Evolutionary conservation across 768 basidiomycete genomes (phyloP).

Genomic region (Favolaschia claudopus): DNA sequence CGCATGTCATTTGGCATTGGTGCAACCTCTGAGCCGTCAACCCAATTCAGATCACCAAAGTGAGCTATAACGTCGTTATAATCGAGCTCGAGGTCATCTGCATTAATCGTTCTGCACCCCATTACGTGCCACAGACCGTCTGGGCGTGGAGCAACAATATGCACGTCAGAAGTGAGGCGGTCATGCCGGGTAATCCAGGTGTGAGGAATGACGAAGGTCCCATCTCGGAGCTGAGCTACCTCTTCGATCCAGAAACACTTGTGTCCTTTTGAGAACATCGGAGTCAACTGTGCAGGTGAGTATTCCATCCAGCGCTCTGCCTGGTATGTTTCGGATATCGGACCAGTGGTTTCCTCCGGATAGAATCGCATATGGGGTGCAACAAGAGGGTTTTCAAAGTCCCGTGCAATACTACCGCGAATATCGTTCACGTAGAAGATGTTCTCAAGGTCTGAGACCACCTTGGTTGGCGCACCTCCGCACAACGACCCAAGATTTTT

Average conservation of each 20-base stretch:
- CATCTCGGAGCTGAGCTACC: slow-evolving; percentile 6
- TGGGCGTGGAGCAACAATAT: neutral
- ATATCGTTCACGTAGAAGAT: slow-evolving; percentile 31
- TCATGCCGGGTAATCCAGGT: neutral
- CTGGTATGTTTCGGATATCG: slow-evolving; percentile 19
- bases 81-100: no score
- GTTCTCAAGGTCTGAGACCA: slow-evolving; percentile 18
- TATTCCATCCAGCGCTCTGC: slow-evolving; percentile 18
- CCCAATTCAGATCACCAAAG: neutral
- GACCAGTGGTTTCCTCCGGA: slow-evolving; percentile 16
- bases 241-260: slow-evolving; percentile 29
- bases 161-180: neutral
- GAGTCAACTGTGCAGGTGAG: slow-evolving; percentile 7
- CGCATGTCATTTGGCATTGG: slow-evolving; percentile 15
- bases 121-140: slow-evolving; percentile 1
- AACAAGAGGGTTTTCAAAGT: slow-evolving; percentile 22
- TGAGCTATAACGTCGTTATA: neutral
- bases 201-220: neutral
- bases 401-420: slow-evolving; percentile 20
- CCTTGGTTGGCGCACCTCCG: neutral
- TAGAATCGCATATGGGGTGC: slow-evolving; percentile 19
- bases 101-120: no score
- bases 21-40: neutral
- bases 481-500: neutral
- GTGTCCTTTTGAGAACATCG: slow-evolving; percentile 15